These are phyloP conservation scores for Fusarium sp. DNA, from an alignment of 2,329 filamentous ascomycete genomes.

Conservation along the genomic window DNA sequence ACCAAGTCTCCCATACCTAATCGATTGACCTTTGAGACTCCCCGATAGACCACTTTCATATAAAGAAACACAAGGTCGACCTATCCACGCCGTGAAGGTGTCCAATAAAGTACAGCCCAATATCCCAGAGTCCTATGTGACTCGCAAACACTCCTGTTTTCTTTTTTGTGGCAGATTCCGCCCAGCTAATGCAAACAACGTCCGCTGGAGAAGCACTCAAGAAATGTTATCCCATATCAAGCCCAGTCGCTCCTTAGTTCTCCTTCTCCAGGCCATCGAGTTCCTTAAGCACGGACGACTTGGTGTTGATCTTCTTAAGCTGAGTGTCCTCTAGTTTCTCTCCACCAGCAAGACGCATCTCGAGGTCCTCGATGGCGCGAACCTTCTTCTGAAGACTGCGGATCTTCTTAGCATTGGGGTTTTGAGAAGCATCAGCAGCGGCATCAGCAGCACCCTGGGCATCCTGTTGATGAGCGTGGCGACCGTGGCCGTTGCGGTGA, in stretches of 20 bases:
- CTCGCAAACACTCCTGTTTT: slow-evolving; percentile 28
- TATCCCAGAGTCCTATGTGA: slow-evolving; percentile 18
- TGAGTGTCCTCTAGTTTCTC: slow-evolving; percentile 99
- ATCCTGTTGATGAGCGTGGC: slow-evolving; percentile 44
- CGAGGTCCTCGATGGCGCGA: slow-evolving; percentile 95
- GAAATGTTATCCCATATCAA: slow-evolving; percentile 15
- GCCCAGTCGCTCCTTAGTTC: slow-evolving; percentile 28
- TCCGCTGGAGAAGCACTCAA: slow-evolving; percentile 14
- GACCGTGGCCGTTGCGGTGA: slow-evolving; percentile 49
- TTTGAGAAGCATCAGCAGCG: slow-evolving; percentile 64
- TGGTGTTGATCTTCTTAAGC: slow-evolving; percentile 97
- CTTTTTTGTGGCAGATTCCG: slow-evolving; percentile 10
- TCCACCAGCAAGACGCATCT: slow-evolving; percentile 93
- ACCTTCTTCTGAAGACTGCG: slow-evolving; percentile 96
- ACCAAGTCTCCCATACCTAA: slow-evolving; percentile 26
- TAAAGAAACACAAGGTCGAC: slow-evolving; percentile 28
- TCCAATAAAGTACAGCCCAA: slow-evolving; percentile 39
- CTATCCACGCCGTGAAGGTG: slow-evolving; percentile 36
- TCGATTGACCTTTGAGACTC: slow-evolving; percentile 39
- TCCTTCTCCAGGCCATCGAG: slow-evolving; percentile 69
- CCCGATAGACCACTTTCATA: slow-evolving; percentile 16
- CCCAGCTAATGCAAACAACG: slow-evolving; percentile 17
- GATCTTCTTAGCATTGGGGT: slow-evolving; percentile 92
- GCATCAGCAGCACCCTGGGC: slow-evolving; percentile 61
- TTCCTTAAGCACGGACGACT: slow-evolving; percentile 86